Base-by-base conservation (phyloP, 495 filamentous ascomycete genomes). In the Cudoniella acicularis region DNA sequence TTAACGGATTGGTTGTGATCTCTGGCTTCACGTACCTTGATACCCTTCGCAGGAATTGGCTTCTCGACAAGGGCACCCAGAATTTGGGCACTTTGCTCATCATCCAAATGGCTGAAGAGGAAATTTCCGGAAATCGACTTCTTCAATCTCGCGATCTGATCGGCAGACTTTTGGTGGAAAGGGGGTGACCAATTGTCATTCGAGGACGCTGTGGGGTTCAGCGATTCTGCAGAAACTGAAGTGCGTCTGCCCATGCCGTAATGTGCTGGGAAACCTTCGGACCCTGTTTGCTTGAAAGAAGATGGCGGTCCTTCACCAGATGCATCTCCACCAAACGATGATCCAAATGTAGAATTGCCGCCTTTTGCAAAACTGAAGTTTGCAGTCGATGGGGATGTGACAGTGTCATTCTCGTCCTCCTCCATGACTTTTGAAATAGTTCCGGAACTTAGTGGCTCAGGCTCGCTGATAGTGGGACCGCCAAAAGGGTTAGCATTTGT, bases 151-250 rank as follows among this genome's bases (percentile, higher is more conserved):
- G 77, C 67, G 27, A 94, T 69, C 73, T 98, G 94, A 10, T 96
- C 92, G 3, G 76, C 65, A 0, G 89, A 83, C 75, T 98, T 98
- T 49, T 82, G 80, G 67, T 94, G 89, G 62, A 82, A 79, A 0
- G 94, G 94, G 13, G 94, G 90, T 10, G 85, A 80, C 94, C 94
- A 98, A 70, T 92, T 94, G 59, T 93, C 91, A 64, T 88, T 83
- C 57, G 83, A 81, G 36, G 90, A 85, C 6, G 88, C 86, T 30
- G 87, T 87, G 16, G 94, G 94, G 72, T 95, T 96, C 62, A 98
- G 79, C 2, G 91, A 96, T 73, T 98, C 94, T 49, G 94, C 94
- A 49, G 95, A 98, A 26, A 98, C 95, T 6, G 94, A 98, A 20
- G 92, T 96, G 47, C 94, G 90, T 59, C 94, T 89, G 66, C 82